Conservation (phyloP, 2,329 filamentous ascomycete genomes). For the Chalaropsis thielavioides region DNA sequence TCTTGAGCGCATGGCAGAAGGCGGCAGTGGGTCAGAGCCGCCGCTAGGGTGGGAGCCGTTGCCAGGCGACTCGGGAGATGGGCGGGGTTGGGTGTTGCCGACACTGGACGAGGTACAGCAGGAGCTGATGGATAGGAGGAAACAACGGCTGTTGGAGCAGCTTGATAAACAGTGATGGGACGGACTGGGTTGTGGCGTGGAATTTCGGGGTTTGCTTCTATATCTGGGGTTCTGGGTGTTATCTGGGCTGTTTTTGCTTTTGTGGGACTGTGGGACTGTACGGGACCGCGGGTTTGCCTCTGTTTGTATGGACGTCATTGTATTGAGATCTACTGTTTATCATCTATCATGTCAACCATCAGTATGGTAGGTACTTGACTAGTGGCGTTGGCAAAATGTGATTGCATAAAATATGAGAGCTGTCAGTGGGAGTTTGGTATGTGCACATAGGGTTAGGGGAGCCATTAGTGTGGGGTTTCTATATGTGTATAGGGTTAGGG, state of each 20-base stretch:
- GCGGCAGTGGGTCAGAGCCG: slow-evolving; percentile 1
- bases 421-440: no score
- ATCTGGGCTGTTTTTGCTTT: neutral
- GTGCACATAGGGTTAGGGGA: no score
- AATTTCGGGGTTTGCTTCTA: neutral
- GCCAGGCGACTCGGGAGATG: slow-evolving; percentile 76
- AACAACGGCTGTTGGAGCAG: slow-evolving; percentile 72
- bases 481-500: no score
- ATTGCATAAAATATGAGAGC: no score
- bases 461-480: no score
- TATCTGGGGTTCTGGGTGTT: slow-evolving; percentile 14
- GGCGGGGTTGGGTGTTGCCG: slow-evolving; percentile 67
- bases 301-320: neutral
- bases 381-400: no score
- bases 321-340: neutral
- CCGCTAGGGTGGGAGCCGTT: slow-evolving; percentile 65
- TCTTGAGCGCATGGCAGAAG: slow-evolving; percentile 48
- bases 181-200: neutral
- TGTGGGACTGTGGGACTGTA: neutral
- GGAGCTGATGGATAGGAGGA: slow-evolving; percentile 75
- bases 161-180: slow-evolving; percentile 29
- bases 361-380: neutral
- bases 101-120: slow-evolving; percentile 86
- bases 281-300: neutral
- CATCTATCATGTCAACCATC: neutral